phyloP scores from a whole-genome alignment of 2,329 filamentous ascomycete genomes.

The Colletotrichum somersetense region DNA sequence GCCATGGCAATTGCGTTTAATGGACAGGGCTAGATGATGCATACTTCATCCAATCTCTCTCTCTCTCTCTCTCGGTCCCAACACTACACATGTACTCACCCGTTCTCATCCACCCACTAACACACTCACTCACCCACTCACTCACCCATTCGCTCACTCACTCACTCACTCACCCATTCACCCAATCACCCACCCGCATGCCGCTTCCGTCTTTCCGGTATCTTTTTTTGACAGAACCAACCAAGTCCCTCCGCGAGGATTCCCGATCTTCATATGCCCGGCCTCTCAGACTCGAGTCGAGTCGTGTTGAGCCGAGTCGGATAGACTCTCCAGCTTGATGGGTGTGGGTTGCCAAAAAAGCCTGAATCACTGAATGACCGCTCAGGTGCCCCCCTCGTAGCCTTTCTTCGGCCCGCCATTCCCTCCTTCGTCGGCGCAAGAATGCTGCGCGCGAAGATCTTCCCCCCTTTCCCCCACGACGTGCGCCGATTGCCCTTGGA shows the following conservation, averaged over 20 bases:
- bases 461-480: neutral
- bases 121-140: neutral
- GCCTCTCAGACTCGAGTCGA: neutral
- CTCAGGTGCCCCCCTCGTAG: neutral
- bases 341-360: neutral
- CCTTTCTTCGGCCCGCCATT: neutral
- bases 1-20: neutral
- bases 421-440: neutral
- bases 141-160: neutral
- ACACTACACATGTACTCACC: neutral
- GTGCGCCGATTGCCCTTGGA: neutral
- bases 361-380: neutral
- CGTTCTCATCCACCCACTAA: neutral
- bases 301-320: neutral
- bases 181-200: neutral
- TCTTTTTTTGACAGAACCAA: neutral
- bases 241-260: neutral
- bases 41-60: neutral
- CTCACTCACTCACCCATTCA: neutral
- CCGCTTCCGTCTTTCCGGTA: neutral
- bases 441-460: neutral
- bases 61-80: neutral
- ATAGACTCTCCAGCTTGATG: neutral
- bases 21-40: neutral
- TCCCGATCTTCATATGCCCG: neutral